Base-by-base conservation (phyloP, 2,329 filamentous ascomycete species). In the Blumeria hordei region DNA sequence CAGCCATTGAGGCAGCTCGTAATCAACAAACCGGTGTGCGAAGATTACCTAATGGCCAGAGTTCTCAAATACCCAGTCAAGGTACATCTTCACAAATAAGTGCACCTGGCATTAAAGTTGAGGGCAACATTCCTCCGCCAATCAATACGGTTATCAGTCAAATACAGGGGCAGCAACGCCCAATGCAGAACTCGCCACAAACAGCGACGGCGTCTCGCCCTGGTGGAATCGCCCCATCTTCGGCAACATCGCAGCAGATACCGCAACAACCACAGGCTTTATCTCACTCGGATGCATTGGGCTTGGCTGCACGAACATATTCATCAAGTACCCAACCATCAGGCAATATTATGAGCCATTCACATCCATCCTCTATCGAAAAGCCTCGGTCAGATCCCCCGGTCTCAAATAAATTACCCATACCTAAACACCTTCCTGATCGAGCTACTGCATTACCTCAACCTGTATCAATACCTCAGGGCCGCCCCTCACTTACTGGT, bases 401-500 rank as follows among this genome's bases (percentile, higher is more conserved):
- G 6, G 62, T 60, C 16, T 64, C 63, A 8, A 62, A 60, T 49
- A 64, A 64, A 58, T 63, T 66, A 61, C 65, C 64, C 14, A 67
- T 66, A 54, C 58, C 87, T 2, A 94, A 93, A 68, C 79, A 76
- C 41, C 74, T 96, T 1, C 76, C 74, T 4, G 76, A 79, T 55
- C 74, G 75, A 51, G 81, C 83, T 49, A 78, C 82, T 6, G 74
- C 79, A 54, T 73, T 81, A 45, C 85, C 86, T 4, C 75, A 80
- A 58, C 81, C 88, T 1, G 88, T 94, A 21, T 67, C 74, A 10
- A 81, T 90, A 80, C 78, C 69, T 59, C 77, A 70, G 65, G 77
- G 69, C 10, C 81, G 92, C 7, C 92, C 92, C n/a, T 94, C 90
- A 0, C 76, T 92, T 64, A 81, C 80, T 16, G 83, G 83, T 53